Percentiles rank a stretch among this genome's conserved stretches.
Evolutionary conservation across 129 eudicot species (phyloP).

Genomic region (Arctium lappa): DNA sequence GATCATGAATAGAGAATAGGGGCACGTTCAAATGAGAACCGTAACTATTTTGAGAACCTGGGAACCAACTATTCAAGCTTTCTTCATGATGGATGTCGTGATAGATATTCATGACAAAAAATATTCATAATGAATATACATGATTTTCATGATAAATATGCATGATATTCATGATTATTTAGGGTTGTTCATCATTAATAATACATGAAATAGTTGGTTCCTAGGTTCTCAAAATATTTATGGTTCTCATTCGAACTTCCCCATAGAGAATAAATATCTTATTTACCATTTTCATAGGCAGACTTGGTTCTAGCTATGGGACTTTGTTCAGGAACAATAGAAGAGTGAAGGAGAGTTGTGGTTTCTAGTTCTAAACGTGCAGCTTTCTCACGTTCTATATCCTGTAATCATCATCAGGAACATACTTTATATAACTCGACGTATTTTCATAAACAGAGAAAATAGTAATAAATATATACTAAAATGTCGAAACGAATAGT

Average conservation of each 20-base stretch:
- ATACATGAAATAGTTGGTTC: neutral
- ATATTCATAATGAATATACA: neutral
- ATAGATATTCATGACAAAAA: neutral
- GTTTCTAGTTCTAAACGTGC: conserved; percentile 76
- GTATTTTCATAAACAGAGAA: neutral
- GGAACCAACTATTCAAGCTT: neutral
- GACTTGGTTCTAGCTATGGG: conserved; percentile 55
- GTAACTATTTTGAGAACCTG: neutral
- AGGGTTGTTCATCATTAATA: neutral
- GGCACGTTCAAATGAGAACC: neutral
- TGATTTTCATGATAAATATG: neutral
- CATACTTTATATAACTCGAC: conserved; percentile 8
- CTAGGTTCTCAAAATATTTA: neutral
- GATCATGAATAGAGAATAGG: conserved; percentile 10
- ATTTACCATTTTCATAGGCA: conserved; percentile 62
- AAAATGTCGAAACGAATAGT: neutral
- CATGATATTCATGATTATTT: neutral
- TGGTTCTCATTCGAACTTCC: neutral
- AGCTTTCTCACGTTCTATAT: conserved; percentile 78
- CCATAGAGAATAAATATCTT: neutral
- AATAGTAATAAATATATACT: neutral
- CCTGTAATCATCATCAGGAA: conserved; percentile 41
- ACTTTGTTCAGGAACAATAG: conserved; percentile 57
- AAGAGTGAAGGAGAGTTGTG: conserved; percentile 55
- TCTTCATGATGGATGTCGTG: neutral